Evolutionary conservation across 2,329 filamentous ascomycete species (phyloP).

Genomic region (Ascochyta clinopodiicola): DNA sequence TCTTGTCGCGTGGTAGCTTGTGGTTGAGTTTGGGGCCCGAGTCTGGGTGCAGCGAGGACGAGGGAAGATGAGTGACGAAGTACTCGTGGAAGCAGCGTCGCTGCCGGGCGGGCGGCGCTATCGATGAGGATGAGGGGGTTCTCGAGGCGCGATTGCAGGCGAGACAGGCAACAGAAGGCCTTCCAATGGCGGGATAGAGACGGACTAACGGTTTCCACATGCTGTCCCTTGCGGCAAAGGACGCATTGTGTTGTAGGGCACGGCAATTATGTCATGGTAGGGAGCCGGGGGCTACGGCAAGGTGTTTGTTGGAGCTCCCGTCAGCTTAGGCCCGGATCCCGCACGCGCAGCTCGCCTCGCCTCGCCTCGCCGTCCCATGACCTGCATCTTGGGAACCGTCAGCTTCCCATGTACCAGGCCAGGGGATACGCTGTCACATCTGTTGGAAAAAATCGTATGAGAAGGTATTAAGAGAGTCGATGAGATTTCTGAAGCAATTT

Average conservation of each 20-base stretch:
- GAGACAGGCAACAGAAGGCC: constrained; percentile 30
- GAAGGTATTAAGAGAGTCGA: neutral
- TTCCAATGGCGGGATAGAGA: constrained; percentile 33
- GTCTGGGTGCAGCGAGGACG: constrained; percentile 90
- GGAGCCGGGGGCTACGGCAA: constrained; percentile 4
- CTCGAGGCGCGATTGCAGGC: constrained; percentile 13
- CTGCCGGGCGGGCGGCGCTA: constrained; percentile 25
- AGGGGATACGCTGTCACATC: neutral
- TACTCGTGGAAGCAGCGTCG: constrained; percentile 81
- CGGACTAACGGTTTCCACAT: constrained; percentile 48
- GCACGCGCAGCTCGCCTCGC: constrained; percentile 2
- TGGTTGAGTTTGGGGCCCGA: constrained; percentile 74
- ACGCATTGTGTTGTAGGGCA: constrained; percentile 41
- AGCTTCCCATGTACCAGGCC: neutral
- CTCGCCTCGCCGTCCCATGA: neutral
- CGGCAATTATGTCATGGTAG: constrained; percentile 41
- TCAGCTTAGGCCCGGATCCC: constrained; percentile 5
- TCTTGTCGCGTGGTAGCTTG: constrained; percentile 84
- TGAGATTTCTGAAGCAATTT: neutral
- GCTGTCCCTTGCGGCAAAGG: constrained; percentile 40
- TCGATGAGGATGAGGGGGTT: constrained; percentile 6
- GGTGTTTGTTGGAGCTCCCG: constrained; percentile 8
- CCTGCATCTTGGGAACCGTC: neutral
- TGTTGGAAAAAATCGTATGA: neutral
- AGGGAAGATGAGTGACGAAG: constrained; percentile 94